Conservation (phyloP, 2,329 filamentous ascomycete genomes). For the Hypoxylon sp. region DNA sequence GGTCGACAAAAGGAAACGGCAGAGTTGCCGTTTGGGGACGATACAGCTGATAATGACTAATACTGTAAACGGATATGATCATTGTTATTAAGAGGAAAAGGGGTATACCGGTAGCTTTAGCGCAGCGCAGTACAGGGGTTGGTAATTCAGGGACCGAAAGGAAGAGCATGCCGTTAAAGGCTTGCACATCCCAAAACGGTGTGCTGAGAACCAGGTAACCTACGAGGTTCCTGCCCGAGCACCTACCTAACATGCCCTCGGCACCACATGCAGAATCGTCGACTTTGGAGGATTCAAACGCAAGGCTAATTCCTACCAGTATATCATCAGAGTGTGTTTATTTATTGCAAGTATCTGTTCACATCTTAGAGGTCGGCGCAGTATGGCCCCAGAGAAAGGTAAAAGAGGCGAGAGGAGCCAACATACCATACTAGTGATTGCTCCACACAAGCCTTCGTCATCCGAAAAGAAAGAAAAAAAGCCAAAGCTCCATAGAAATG, state of each 20-base stretch:
- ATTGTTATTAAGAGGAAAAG: slow-evolving; percentile 27
- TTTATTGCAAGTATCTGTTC: neutral
- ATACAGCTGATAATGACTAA: slow-evolving; percentile 40
- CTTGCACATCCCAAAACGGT: slow-evolving; percentile 20
- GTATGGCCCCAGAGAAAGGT: slow-evolving; percentile 1
- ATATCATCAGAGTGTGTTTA: neutral
- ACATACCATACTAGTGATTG: neutral
- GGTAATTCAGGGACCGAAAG: slow-evolving; percentile 31
- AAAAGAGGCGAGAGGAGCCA: neutral
- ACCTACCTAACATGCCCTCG: neutral
- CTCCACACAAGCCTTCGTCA: neutral
- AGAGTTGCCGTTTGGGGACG: slow-evolving; percentile 39
- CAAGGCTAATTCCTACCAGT: neutral
- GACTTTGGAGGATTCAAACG: slow-evolving; percentile 21
- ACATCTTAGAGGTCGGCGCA: neutral
- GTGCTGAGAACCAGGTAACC: slow-evolving; percentile 9
- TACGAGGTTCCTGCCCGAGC: slow-evolving; percentile 4
- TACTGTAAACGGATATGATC: slow-evolving; percentile 22
- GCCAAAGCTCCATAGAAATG: slow-evolving; percentile 2
- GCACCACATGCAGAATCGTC: slow-evolving; percentile 6
- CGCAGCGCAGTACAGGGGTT: slow-evolving; percentile 15
- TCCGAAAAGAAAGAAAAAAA: neutral
- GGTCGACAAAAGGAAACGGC: slow-evolving; percentile 42
- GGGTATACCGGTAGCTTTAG: slow-evolving; percentile 16
- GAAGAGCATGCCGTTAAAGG: slow-evolving; percentile 22